These are phyloP conservation scores for Hemisphaericaspora xylanilytica DNA, from an alignment of 1,139 yeast species.

Conservation along the genomic window DNA sequence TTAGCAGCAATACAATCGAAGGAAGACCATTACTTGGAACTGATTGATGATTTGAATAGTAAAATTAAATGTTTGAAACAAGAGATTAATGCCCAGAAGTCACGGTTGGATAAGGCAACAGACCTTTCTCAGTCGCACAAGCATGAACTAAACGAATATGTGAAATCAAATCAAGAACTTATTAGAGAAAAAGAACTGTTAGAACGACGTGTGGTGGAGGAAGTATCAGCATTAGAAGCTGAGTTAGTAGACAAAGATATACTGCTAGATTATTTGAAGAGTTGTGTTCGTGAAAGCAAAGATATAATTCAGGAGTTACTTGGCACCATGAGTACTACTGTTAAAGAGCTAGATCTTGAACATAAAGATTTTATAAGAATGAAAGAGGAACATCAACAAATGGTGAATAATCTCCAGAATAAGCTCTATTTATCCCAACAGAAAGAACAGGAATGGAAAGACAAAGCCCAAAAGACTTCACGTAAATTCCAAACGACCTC, in stretches of 20 bases:
- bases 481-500: not conserved
- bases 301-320: not conserved
- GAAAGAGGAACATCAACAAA: not conserved
- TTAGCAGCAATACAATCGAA: not conserved
- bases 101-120: no score
- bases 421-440: not conserved
- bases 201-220: not conserved
- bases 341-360: not conserved
- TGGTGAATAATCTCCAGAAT: not conserved
- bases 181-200: not conserved
- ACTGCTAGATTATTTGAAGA: not conserved
- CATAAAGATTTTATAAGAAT: not conserved
- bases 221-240: not conserved
- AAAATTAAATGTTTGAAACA: no score
- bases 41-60: no score
- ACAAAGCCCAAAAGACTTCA: not conserved
- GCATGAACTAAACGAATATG: not conserved
- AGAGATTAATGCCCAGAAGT: no score
- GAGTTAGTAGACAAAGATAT: not conserved
- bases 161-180: not conserved
- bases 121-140: no score
- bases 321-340: not conserved
- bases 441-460: not conserved
- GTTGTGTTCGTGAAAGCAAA: no score
- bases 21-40: not conserved